Base-by-base conservation (phyloP, 352 stramenopile genomes). In the Pythium dissimile region DNA sequence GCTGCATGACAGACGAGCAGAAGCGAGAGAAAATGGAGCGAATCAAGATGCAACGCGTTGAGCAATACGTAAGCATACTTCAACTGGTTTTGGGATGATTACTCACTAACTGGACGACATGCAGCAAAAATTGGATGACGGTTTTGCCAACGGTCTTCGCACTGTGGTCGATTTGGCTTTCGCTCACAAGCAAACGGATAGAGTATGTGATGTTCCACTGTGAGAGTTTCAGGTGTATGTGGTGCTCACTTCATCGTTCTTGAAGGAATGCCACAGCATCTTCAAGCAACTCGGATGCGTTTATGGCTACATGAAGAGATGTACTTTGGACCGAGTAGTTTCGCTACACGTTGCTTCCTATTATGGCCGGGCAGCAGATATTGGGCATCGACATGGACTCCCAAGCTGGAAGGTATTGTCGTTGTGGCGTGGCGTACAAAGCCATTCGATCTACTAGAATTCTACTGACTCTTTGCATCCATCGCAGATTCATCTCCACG, bases 271-370 rank as follows among this genome's bases (percentile, higher is more conserved):
- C 34, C 64, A 94, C 50, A 94, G 84, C 53, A 67, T 94, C 38
- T 72, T 94, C 11, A 94, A 94, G 55, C 84, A 94, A 67, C 73
- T 92, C 27, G 76, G 67, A 0, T 89, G 80, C 54, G 73, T 75
- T 10, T 94, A 92, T 45, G 81, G 84, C 8, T 88, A 88, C 47
- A 59, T 94, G 64, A 92, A 89, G 60, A 77, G 69, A 18, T 89
- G 78, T 41, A 66, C 75, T 5, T 64, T 91, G 2, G 79, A 90
- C 43, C 39, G 26, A n/a, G 41, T 92, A 0, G 27, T 94, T 11
- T 88, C 81, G 10, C 48, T 94, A 16, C 75, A 72, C 3, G 57
- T 94, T 16, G 69, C 59, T 2, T 92, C 80, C 0, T 94, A 62
- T 45, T 48, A 45, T 3, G 66, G 66, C 8, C 48, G 62, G 16